Conservation (phyloP, 2,329 filamentous ascomycete species). For the Fusarium sp. region DNA sequence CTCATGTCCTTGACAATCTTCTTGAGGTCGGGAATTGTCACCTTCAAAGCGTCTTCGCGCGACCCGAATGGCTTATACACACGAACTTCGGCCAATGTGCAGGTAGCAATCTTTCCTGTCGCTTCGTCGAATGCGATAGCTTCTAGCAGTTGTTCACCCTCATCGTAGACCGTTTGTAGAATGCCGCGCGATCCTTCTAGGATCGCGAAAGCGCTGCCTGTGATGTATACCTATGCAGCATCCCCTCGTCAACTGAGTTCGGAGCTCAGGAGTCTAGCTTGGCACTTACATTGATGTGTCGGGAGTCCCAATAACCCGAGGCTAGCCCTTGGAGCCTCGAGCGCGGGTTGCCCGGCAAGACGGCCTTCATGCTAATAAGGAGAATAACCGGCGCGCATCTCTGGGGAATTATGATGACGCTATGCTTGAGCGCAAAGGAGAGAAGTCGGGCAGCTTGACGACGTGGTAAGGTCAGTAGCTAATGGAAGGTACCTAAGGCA, state of each 20-base stretch:
- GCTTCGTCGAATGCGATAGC: conserved; percentile 85
- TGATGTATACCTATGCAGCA: conserved; percentile 80
- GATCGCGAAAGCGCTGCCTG: conserved; percentile 87
- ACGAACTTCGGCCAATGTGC: conserved; percentile 74
- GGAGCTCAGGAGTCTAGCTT: conserved; percentile 3
- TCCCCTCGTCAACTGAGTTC: conserved; percentile 18
- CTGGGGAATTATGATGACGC: conserved; percentile 18
- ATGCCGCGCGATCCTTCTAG: conserved; percentile 80
- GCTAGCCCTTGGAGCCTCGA: conserved; percentile 82
- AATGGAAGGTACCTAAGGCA: conserved; percentile 7
- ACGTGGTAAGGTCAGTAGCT: conserved; percentile 17
- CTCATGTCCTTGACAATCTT: conserved; percentile 13
- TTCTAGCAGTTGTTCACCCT: conserved; percentile 76
- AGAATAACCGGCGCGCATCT: conserved; percentile 43
- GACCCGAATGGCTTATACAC: conserved; percentile 82
- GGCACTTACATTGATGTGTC: conserved; percentile 76
- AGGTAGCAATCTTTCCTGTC: conserved; percentile 87
- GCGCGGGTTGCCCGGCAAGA: conserved; percentile 84
- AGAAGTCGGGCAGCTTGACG: conserved; percentile 6
- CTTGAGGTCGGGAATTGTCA: conserved; percentile 55
- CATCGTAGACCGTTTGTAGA: conserved; percentile 91
- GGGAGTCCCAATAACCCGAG: conserved; percentile 78
- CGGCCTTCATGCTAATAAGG: conserved; percentile 75
- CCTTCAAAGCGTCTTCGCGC: conserved; percentile 80
- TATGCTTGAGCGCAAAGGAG: conserved; percentile 21